A percentile compares a stretch with the other conserved stretches of the same genome.
These are phyloP conservation scores for Polymyxa betae DNA, from an alignment of 208 protist species.

Conservation along the genomic window DNA sequence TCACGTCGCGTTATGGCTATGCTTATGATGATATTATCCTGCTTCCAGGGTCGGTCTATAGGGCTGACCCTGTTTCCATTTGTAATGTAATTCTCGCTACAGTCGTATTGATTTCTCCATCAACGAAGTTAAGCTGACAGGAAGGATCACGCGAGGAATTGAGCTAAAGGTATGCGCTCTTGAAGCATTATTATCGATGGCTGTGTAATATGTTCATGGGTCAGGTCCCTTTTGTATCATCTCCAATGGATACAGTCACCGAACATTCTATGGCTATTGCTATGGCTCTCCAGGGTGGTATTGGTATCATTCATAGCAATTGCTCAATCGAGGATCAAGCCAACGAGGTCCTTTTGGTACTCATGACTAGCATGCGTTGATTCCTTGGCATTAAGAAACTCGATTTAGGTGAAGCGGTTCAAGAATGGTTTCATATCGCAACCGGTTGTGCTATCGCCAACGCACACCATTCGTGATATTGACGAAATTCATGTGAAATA, in stretches of 20 bases:
- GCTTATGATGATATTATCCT: constrained; percentile 57
- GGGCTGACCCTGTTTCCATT: background rate
- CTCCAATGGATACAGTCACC: constrained; percentile 73
- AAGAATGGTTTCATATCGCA: constrained; percentile 95
- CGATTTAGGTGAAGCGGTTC: constrained; percentile 80
- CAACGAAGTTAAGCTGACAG: background rate
- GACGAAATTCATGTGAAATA: constrained; percentile 70
- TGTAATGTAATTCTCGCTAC: background rate
- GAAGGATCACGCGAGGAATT: background rate
- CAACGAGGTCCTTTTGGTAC: constrained; percentile 42
- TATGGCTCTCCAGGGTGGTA: constrained; percentile 70
- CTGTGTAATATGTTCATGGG: too few relatives aligned
- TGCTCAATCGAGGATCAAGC: constrained; percentile 67
- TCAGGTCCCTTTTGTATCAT: constrained; percentile 68
- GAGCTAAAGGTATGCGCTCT: background rate
- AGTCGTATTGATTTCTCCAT: background rate
- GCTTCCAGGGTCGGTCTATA: background rate
- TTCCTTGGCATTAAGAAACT: background rate
- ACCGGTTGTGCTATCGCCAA: constrained; percentile 84
- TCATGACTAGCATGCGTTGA: background rate
- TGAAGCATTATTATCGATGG: constrained; percentile 23
- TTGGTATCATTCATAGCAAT: constrained; percentile 75
- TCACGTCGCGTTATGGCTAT: constrained; percentile 52
- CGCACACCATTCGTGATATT: constrained; percentile 77
- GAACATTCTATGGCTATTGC: constrained; percentile 69